A percentile compares a stretch with the other conserved stretches of the same genome.
Conservation (phyloP, 1,284 basidiomycete species). For the Tylopilus orsonianus region DNA sequence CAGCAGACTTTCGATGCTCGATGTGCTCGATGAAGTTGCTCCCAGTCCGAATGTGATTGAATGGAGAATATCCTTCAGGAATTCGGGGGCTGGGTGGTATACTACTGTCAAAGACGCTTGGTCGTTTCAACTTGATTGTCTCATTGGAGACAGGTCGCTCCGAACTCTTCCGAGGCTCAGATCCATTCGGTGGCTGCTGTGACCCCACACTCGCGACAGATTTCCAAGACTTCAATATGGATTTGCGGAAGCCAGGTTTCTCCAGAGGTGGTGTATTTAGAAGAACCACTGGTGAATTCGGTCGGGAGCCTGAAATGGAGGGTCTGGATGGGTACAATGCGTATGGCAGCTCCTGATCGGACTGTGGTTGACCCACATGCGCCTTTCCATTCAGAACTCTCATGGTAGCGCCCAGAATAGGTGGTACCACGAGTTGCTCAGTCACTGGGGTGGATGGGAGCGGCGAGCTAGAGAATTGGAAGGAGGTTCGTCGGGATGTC, state of each 20-base stretch:
- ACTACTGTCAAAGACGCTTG: slow-evolving; percentile 40
- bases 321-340: slow-evolving; percentile 39
- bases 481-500: slow-evolving; percentile 31
- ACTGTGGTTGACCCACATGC: slow-evolving; percentile 48
- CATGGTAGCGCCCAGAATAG: slow-evolving; percentile 5
- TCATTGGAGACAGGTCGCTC: slow-evolving; percentile 31
- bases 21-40: slow-evolving; percentile 31
- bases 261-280: slow-evolving; percentile 28
- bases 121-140: slow-evolving; percentile 37
- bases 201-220: slow-evolving; percentile 38
- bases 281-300: slow-evolving; percentile 25
- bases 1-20: slow-evolving; percentile 29
- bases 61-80: slow-evolving; percentile 39
- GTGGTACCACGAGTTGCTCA: slow-evolving; percentile 25
- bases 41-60: slow-evolving; percentile 36
- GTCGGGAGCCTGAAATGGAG: slow-evolving; percentile 25
- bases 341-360: slow-evolving; percentile 68
- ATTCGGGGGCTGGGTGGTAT: slow-evolving; percentile 45
- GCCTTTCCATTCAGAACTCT: slow-evolving; percentile 23
- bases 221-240: slow-evolving; percentile 66
- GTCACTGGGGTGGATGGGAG: slow-evolving; percentile 15
- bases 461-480: slow-evolving; percentile 18
- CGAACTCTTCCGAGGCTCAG: slow-evolving; percentile 34
- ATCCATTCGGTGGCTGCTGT: slow-evolving; percentile 26
- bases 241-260: slow-evolving; percentile 54